Conservation (phyloP, 441 rosid genomes). For the Eutrema salsugineum region DNA sequence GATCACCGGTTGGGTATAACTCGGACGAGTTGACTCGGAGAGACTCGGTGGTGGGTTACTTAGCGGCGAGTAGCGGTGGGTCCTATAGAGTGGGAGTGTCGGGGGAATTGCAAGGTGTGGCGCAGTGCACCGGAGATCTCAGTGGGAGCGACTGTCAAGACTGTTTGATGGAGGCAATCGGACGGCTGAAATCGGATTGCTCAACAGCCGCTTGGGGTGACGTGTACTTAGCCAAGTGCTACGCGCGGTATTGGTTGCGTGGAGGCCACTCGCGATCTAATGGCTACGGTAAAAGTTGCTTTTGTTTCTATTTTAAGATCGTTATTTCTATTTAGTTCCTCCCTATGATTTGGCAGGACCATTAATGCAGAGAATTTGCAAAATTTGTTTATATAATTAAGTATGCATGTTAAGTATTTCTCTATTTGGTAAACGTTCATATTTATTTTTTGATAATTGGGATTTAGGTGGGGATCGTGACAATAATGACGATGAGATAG, state of each 20-base stretch:
- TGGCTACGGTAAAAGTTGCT: conserved; percentile 22
- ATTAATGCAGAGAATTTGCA: background rate
- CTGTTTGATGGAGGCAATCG: conserved; percentile 60
- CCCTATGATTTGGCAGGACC: background rate
- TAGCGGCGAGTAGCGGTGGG: conserved; percentile 40
- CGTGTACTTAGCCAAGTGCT: conserved; percentile 68
- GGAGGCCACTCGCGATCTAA: conserved; percentile 50
- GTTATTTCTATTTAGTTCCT: background rate
- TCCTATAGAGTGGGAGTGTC: conserved; percentile 45
- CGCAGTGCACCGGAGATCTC: conserved; percentile 64
- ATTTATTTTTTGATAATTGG: background rate
- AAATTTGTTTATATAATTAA: background rate
- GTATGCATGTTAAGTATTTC: background rate
- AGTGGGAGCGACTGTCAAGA: conserved; percentile 63
- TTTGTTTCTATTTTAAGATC: background rate
- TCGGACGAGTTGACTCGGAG: conserved; percentile 37
- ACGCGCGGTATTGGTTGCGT: conserved; percentile 51
- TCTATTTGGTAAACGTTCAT: background rate
- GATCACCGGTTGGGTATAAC: conserved; percentile 39
- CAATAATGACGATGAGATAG: conserved; percentile 64
- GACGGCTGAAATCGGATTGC: conserved; percentile 46
- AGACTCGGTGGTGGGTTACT: conserved; percentile 45
- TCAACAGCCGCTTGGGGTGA: conserved; percentile 51
- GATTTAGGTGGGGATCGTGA: conserved; percentile 33
- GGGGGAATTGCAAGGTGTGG: conserved; percentile 40